A percentile compares a stretch with the other conserved stretches of the same genome.
phyloP scores from a whole-genome alignment of 805 yeast species.

The Saccharomycopsis fermentans region DNA sequence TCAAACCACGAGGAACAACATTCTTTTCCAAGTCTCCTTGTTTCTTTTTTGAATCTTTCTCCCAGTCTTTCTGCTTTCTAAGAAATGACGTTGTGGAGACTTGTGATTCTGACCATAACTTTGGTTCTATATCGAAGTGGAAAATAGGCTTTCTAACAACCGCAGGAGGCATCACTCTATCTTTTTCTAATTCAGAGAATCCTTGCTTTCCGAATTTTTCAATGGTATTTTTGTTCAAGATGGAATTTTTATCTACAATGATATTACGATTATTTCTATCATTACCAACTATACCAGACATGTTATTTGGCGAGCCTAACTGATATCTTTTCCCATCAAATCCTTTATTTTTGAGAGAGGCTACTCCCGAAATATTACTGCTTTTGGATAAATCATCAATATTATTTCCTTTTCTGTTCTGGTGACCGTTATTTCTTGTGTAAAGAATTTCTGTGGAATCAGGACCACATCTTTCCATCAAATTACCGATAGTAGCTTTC shows the following conservation, averaged over 20 bases:
- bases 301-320: neutral
- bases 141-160: slow-evolving; percentile 35
- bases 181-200: slow-evolving; percentile 6
- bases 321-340: neutral
- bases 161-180: slow-evolving; percentile 53
- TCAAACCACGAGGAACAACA: slow-evolving; percentile 44
- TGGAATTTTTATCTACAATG: neutral
- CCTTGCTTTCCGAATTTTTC: neutral
- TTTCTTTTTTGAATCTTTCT: slow-evolving; percentile 37
- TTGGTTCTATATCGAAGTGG: slow-evolving; percentile 27
- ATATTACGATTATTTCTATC: neutral
- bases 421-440: neutral
- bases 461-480: slow-evolving; percentile 54
- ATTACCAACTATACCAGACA: neutral
- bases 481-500: slow-evolving; percentile 53
- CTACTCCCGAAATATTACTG: neutral
- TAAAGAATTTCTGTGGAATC: slow-evolving; percentile 49
- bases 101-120: slow-evolving; percentile 19
- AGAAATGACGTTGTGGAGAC: slow-evolving; percentile 22
- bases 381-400: neutral
- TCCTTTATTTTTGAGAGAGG: neutral
- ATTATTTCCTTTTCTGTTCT: neutral
- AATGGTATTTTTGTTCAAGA: neutral
- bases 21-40: slow-evolving; percentile 42
- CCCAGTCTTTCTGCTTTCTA: slow-evolving; percentile 32